phyloP scores from a whole-genome alignment of 2,329 filamentous ascomycete genomes.

The Fusarium concolor region DNA sequence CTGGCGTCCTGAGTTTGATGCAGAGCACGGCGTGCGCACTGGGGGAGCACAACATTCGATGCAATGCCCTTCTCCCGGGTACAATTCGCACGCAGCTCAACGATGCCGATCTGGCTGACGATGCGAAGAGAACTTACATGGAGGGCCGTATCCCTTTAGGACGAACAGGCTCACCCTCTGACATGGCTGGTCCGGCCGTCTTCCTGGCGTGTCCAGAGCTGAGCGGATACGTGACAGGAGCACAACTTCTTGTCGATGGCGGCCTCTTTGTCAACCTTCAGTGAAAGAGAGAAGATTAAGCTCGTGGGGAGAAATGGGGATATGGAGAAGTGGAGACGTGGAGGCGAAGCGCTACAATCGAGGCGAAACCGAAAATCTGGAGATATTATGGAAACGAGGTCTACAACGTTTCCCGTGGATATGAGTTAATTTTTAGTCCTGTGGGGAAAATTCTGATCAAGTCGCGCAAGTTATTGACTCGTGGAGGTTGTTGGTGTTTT shows the following conservation, averaged over 20 bases:
- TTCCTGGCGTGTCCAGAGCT: slow-evolving; percentile 84
- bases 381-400: slow-evolving; percentile 7
- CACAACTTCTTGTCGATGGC: slow-evolving; percentile 87
- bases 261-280: slow-evolving; percentile 92
- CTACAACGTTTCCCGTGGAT: slow-evolving; percentile 14
- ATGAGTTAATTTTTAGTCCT: slow-evolving; percentile 9
- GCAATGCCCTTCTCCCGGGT: slow-evolving; percentile 85
- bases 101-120: slow-evolving; percentile 83
- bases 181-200: slow-evolving; percentile 85
- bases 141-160: slow-evolving; percentile 84
- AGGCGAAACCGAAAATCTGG: slow-evolving; percentile 20
- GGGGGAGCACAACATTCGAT: slow-evolving; percentile 79
- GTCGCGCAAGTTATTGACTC: slow-evolving; percentile 27
- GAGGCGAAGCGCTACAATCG: slow-evolving; percentile 13
- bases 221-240: slow-evolving; percentile 84
- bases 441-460: slow-evolving; percentile 8
- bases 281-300: slow-evolving; percentile 54
- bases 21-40: slow-evolving; percentile 85
- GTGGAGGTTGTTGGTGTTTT: slow-evolving; percentile 14
- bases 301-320: slow-evolving; percentile 31
- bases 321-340: slow-evolving; percentile 24
- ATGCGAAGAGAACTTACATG: slow-evolving; percentile 85
- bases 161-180: slow-evolving; percentile 75
- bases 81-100: slow-evolving; percentile 88
- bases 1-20: slow-evolving; percentile 83